Evolutionary conservation across 2,329 filamentous ascomycete species (phyloP).

Genomic region (Sarocladium kiliense): DNA sequence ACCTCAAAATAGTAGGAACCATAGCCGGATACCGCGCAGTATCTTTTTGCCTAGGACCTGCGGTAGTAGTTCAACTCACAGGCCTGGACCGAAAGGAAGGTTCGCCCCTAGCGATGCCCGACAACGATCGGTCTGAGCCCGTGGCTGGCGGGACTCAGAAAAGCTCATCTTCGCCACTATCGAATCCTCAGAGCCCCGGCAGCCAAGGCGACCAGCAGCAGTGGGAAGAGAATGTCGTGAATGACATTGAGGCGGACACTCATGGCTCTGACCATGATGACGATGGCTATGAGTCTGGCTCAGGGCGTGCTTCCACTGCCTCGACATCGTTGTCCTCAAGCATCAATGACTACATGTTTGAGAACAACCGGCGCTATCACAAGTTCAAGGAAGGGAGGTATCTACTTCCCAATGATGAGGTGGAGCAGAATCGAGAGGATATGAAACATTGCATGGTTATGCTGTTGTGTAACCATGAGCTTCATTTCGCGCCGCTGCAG

Average conservation of each 20-base stretch:
- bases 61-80: too few species aligned
- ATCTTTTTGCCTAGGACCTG: too few species aligned
- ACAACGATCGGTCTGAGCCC: too few species aligned
- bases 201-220: conserved; percentile 1
- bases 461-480: conserved; percentile 26
- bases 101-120: too few species aligned
- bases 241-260: conserved; percentile 7
- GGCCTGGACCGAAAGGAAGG: too few species aligned
- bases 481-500: conserved; percentile 37
- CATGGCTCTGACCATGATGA: neutral
- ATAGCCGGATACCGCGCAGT: too few species aligned
- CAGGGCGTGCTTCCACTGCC: conserved; percentile 15
- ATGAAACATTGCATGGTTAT: conserved; percentile 23
- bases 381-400: conserved; percentile 33
- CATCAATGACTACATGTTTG: conserved; percentile 34
- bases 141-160: too few species aligned
- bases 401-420: conserved; percentile 36
- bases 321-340: conserved; percentile 27
- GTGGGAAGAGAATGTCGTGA: conserved; percentile 6
- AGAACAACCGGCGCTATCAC: conserved; percentile 37
- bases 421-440: conserved; percentile 37
- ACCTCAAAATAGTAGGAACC: too few species aligned
- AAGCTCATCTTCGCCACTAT: neutral
- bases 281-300: conserved; percentile 13
- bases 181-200: neutral